Base-by-base conservation (phyloP, 2,329 filamentous ascomycete genomes). In the Aureobasidium sp. region DNA sequence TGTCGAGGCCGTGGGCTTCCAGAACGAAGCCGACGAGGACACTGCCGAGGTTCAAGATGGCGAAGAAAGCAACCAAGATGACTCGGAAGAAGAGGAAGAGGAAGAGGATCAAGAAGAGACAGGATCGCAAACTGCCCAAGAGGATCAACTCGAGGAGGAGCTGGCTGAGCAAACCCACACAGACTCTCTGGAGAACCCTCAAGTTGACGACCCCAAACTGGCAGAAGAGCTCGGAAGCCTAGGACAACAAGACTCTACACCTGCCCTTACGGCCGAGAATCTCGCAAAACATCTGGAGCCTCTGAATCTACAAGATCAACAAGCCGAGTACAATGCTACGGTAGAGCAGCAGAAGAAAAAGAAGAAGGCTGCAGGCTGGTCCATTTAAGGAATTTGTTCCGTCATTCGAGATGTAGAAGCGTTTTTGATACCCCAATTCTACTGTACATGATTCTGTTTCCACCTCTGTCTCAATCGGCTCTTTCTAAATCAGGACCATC, bases 1-100 rank as follows among this genome's bases (percentile, higher is more conserved):
- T 66, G 94, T 99, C 77, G 88, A 91, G 58, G 81, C 86, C 49
- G 84, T 83, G 9, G 79, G 82, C 13, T 82, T 85, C 64, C 79
- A 80, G 3, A 79, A 82, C 67, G 77, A 79, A 25, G 72, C 71
- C 36, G 73, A 70, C 10, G 66, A 67, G 5, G 69, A 70, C 11
- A 69, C 71, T 6, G 69, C 65, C 7, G 77, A 66, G 34, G 72
- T 69, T 37, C 73, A 71, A 25, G 76, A 75, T 2, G 71, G 74
- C 3, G 68, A 72, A 3, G 72, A 72, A 2, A 73, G 73, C 39
- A 74, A 74, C 6, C 73, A 73, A 8, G 73, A 72, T 2, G 72
- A 72, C 21, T 55, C 30, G 25, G 61, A 59, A 34, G 61, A 63
- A 6, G 65, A 65, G 16, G 63, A 57, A 16, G 63, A 65, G 27